These are phyloP conservation scores for Chaetomium strumarium DNA, from an alignment of 2,329 filamentous ascomycete genomes.

Conservation along the genomic window DNA sequence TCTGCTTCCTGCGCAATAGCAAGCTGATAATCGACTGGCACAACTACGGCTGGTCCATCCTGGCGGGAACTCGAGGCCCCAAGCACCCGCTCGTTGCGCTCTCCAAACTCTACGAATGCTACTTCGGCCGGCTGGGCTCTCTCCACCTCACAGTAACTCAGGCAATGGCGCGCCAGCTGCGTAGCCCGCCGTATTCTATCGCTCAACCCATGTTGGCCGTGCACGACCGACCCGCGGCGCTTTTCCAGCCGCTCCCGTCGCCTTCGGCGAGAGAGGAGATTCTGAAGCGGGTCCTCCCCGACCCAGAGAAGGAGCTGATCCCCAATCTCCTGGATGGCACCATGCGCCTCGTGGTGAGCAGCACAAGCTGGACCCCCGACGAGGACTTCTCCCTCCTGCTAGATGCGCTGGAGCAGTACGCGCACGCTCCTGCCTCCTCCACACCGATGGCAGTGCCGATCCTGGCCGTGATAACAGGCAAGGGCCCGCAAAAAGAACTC, in stretches of 20 bases:
- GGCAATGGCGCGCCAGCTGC: constrained; percentile 75
- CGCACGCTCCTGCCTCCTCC: constrained; percentile 39
- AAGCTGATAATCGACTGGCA: constrained; percentile 93
- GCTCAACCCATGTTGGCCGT: constrained; percentile 61
- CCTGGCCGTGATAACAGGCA: constrained; percentile 90
- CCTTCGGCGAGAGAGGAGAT: constrained; percentile 48
- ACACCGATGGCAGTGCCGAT: constrained; percentile 51
- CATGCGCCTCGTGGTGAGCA: constrained; percentile 76
- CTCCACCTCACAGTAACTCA: constrained; percentile 83
- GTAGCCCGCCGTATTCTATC: constrained; percentile 56
- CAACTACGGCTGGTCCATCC: constrained; percentile 95
- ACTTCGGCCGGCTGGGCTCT: constrained; percentile 61
- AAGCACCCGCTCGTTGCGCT: constrained; percentile 70
- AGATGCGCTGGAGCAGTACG: constrained; percentile 72
- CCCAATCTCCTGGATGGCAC: constrained; percentile 51
- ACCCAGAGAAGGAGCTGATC: constrained; percentile 39
- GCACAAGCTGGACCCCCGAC: constrained; percentile 95
- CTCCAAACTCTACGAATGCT: constrained; percentile 70
- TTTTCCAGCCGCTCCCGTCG: constrained; percentile 66
- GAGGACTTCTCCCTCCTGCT: constrained; percentile 91
- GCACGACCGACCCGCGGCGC: constrained; percentile 77
- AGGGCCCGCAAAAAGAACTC: constrained; percentile 74
- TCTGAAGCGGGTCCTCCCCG: constrained; percentile 60
- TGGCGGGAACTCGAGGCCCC: constrained; percentile 54
- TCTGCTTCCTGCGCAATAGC: constrained; percentile 72